phyloP scores from a whole-genome alignment of 441 rosid species.

The Erodium trifolium region DNA sequence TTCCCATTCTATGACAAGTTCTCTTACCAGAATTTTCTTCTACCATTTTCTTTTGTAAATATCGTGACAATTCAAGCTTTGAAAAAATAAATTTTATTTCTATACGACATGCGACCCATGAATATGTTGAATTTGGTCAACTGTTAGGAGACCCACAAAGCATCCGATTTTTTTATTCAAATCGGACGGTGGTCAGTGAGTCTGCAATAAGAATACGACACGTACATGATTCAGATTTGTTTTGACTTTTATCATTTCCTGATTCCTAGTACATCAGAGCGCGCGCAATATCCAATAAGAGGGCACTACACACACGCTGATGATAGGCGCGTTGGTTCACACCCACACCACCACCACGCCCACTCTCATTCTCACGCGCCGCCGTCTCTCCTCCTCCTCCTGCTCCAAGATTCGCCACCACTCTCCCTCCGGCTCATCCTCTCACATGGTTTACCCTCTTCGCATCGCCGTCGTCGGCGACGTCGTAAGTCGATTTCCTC shows the following conservation, averaged over 20 bases:
- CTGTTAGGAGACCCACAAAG: not conserved
- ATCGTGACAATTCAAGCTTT: too few relatives aligned
- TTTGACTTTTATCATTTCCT: not conserved
- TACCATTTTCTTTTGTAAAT: too few relatives aligned
- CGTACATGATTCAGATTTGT: not conserved
- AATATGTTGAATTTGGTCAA: too few relatives aligned
- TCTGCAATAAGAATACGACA: not conserved
- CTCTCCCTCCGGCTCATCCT: conserved; percentile 32
- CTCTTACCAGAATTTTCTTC: too few relatives aligned
- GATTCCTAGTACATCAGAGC: not conserved
- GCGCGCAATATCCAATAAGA: not conserved
- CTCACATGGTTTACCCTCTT: conserved; percentile 20
- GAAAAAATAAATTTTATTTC: too few relatives aligned
- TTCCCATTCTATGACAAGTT: too few relatives aligned
- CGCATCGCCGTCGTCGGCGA: conserved; percentile 78
- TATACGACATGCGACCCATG: too few relatives aligned
- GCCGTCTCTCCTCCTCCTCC: conserved; percentile 3
- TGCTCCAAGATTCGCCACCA: conserved; percentile 5
- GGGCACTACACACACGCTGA: not conserved
- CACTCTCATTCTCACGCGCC: not conserved
- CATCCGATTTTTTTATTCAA: not conserved
- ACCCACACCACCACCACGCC: not conserved
- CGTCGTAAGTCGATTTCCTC: conserved; percentile 34
- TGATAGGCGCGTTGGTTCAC: conserved; percentile 14
- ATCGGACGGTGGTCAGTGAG: not conserved